Evolutionary conservation across 768 basidiomycete genomes (phyloP).

Genomic region (Kwoniella mangroviensis): DNA sequence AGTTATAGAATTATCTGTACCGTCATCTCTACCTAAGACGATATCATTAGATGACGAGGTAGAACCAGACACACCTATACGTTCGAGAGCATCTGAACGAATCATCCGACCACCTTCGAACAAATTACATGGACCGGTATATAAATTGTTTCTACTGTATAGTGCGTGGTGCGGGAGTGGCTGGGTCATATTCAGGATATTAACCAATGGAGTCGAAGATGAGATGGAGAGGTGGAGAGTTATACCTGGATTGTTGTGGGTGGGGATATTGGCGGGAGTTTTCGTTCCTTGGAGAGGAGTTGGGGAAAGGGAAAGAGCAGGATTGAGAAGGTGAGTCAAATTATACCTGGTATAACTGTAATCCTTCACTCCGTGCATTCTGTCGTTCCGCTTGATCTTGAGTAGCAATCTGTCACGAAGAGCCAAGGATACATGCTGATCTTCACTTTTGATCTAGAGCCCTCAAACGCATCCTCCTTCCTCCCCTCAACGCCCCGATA

Average conservation of each 20-base stretch:
- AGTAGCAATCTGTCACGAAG: too few relatives aligned
- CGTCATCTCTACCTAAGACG: neutral
- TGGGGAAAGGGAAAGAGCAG: conserved; percentile 73
- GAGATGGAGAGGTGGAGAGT: conserved; percentile 73
- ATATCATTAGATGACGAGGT: conserved; percentile 15
- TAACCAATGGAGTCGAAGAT: conserved; percentile 65
- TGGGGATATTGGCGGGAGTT: conserved; percentile 66
- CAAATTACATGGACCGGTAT: conserved; percentile 58
- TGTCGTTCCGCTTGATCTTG: too few relatives aligned
- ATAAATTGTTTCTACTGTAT: conserved; percentile 71
- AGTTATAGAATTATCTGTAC: conserved; percentile 12
- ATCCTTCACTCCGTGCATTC: neutral
- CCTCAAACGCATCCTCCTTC: conserved; percentile 73
- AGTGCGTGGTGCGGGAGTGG: conserved; percentile 66
- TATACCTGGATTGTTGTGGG: conserved; percentile 66
- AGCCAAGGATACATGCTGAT: too few relatives aligned
- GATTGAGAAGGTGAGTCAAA: conserved; percentile 73
- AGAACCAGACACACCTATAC: conserved; percentile 23
- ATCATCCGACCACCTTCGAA: conserved; percentile 30
- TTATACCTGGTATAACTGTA: neutral
- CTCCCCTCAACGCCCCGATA: conserved; percentile 67
- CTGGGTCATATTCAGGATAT: conserved; percentile 71
- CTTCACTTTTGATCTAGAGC: conserved; percentile 61
- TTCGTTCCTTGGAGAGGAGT: conserved; percentile 70
- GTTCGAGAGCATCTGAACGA: neutral